phyloP scores from a whole-genome alignment of 176 grass and related monocot species.

The Oryza rufipogon region DNA sequence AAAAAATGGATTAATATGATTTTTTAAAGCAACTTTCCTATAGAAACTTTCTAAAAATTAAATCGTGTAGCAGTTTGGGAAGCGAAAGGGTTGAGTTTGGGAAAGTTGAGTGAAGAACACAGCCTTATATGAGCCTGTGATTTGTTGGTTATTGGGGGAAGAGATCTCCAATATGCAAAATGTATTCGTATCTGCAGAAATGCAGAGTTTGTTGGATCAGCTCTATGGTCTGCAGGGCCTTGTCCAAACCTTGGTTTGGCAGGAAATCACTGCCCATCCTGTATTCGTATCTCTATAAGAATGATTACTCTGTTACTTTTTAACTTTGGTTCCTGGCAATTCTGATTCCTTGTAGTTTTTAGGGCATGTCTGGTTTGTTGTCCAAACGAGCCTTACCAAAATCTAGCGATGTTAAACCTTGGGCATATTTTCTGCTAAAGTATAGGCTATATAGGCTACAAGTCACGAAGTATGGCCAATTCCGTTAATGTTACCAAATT shows the following conservation, averaged over 20 bases:
- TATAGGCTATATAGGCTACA: too few relatives aligned
- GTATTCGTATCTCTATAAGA: background rate
- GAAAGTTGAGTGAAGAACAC: too few relatives aligned
- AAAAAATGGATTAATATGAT: too few relatives aligned
- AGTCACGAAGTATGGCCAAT: background rate
- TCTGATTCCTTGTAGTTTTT: conserved; percentile 6
- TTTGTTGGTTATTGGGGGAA: background rate
- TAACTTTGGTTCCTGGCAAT: background rate
- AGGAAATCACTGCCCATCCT: background rate
- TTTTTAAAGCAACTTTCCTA: too few relatives aligned
- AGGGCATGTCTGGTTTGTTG: background rate
- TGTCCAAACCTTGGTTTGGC: background rate
- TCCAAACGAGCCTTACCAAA: background rate
- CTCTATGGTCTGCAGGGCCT: background rate
- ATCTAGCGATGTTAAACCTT: background rate
- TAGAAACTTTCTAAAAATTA: too few relatives aligned
- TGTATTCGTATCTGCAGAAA: background rate
- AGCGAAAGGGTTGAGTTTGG: too few relatives aligned
- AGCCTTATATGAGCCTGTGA: background rate
- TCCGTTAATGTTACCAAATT: background rate
- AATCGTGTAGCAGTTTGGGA: too few relatives aligned
- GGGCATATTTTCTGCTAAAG: background rate
- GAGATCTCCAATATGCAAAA: background rate
- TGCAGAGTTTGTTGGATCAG: background rate
- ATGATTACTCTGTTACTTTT: background rate